A percentile compares a stretch with the other conserved stretches of the same genome.
Evolutionary conservation across 2,329 filamentous ascomycete genomes (phyloP).

Genomic region (Metarhizium brunneum): DNA sequence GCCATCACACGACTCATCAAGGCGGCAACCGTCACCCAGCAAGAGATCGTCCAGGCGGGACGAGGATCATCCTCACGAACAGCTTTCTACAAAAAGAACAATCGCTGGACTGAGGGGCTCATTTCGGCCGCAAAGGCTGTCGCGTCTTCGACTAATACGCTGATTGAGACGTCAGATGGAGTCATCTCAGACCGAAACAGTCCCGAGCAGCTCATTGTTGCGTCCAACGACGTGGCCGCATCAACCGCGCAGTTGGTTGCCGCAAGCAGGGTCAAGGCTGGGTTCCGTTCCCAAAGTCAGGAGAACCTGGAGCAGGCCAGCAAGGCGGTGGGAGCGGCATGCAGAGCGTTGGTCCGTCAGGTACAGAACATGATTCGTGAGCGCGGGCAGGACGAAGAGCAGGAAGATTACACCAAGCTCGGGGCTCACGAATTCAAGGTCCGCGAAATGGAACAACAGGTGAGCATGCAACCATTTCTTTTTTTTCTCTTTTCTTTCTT

Average conservation of each 20-base stretch:
- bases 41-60: constrained; percentile 93
- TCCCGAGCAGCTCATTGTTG: constrained; percentile 94
- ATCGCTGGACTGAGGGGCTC: constrained; percentile 95
- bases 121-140: constrained; percentile 97
- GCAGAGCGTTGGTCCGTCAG: constrained; percentile 78
- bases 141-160: constrained; percentile 81
- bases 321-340: constrained; percentile 86
- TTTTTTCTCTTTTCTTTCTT: neutral
- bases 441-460: constrained; percentile 98
- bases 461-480: constrained; percentile 35
- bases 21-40: constrained; percentile 83
- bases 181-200: constrained; percentile 88
- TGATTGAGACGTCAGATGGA: constrained; percentile 96
- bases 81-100: constrained; percentile 99
- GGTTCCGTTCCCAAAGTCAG: constrained; percentile 96
- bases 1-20: constrained; percentile 93
- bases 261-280: constrained; percentile 90
- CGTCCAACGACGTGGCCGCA: constrained; percentile 92
- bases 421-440: constrained; percentile 97
- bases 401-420: constrained; percentile 79
- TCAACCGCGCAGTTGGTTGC: constrained; percentile 95
- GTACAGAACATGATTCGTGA: constrained; percentile 92
- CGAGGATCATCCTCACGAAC: constrained; percentile 79
- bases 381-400: constrained; percentile 71
- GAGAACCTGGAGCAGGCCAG: constrained; percentile 83